These are phyloP conservation scores for Stagonosporopsis vannaccii DNA, from an alignment of 2,329 filamentous ascomycete genomes.

Conservation along the genomic window DNA sequence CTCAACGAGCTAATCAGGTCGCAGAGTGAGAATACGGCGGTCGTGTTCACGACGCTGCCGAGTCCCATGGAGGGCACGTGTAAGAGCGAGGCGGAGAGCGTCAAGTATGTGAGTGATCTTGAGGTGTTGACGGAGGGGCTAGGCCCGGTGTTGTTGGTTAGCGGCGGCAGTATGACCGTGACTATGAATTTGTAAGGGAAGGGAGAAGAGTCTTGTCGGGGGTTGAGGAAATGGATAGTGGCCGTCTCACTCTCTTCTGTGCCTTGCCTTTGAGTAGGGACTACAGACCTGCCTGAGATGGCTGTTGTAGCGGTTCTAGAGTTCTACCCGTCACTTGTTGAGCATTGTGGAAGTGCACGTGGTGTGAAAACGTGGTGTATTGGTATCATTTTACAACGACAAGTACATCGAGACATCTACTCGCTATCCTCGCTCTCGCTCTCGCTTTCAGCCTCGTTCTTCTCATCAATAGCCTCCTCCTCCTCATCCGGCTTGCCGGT, in stretches of 20 bases:
- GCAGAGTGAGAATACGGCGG: conserved; percentile 64
- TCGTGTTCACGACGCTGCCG: conserved; percentile 83
- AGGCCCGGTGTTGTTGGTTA: conserved; percentile 78
- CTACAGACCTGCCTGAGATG: too few relatives aligned
- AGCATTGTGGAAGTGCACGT: neutral
- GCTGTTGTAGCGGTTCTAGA: too few relatives aligned
- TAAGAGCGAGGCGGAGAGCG: conserved; percentile 71
- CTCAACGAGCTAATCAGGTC: conserved; percentile 80
- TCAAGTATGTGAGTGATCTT: conserved; percentile 78
- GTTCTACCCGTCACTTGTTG: too few relatives aligned
- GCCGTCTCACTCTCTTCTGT: too few relatives aligned
- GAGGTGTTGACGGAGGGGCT: conserved; percentile 79
- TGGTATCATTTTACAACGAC: conserved; percentile 25
- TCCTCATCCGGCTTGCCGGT: conserved; percentile 53
- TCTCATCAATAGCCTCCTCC: conserved; percentile 31
- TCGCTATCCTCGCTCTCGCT: conserved; percentile 34
- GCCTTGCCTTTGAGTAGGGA: too few relatives aligned
- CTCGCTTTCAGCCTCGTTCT: conserved; percentile 25
- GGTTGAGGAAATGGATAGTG: too few relatives aligned
- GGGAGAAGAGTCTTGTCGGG: too few relatives aligned
- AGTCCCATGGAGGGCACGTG: conserved; percentile 81
- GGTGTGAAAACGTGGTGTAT: neutral
- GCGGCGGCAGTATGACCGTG: conserved; percentile 91
- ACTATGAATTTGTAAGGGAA: conserved; percentile 72
- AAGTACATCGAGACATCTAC: conserved; percentile 7